Percentiles rank a stretch among this genome's conserved stretches.
phyloP scores from a whole-genome alignment of 768 basidiomycete genomes.

The Xanthoconium stramineum region DNA sequence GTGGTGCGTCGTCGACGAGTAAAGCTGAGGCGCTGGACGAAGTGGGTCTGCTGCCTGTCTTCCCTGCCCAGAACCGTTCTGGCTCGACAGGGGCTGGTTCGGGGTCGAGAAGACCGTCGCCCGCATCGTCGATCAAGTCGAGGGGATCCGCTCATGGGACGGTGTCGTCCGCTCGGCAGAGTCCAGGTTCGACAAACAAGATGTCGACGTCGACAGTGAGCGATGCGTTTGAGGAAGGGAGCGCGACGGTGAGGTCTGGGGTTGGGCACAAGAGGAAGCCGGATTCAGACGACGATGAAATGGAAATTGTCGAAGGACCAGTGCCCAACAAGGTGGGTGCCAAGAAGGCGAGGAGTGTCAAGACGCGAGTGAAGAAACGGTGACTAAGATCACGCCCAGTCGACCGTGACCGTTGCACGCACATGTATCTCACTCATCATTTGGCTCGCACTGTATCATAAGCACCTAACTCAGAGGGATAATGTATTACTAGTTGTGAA shows the following conservation, averaged over 20 bases:
- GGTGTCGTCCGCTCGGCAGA: constrained; percentile 38
- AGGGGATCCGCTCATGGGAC: constrained; percentile 29
- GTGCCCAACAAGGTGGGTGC: constrained; percentile 35
- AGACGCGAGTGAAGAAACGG: constrained; percentile 43
- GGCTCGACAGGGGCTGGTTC: constrained; percentile 10
- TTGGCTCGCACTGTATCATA: no score
- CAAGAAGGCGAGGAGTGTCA: constrained; percentile 33
- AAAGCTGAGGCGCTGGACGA: constrained; percentile 31
- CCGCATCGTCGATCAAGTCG: constrained; percentile 50
- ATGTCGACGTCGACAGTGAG: constrained; percentile 43
- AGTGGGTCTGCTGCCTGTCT: constrained; percentile 26
- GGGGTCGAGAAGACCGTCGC: constrained; percentile 41
- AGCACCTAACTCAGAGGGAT: no score
- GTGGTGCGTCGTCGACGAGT: background rate
- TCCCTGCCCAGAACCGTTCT: constrained; percentile 15
- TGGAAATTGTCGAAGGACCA: constrained; percentile 51
- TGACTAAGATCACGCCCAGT: background rate
- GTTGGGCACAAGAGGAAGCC: constrained; percentile 49
- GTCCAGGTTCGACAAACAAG: constrained; percentile 44
- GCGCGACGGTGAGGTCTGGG: background rate
- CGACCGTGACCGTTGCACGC: no score
- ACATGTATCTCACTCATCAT: no score
- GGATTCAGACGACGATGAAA: constrained; percentile 54
- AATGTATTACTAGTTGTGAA: no score
- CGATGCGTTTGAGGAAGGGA: constrained; percentile 45